Percentiles rank a stretch among this genome's conserved stretches.
These are phyloP conservation scores for Lactarius tabidus DNA, from an alignment of 768 basidiomycete genomes.

Conservation along the genomic window DNA sequence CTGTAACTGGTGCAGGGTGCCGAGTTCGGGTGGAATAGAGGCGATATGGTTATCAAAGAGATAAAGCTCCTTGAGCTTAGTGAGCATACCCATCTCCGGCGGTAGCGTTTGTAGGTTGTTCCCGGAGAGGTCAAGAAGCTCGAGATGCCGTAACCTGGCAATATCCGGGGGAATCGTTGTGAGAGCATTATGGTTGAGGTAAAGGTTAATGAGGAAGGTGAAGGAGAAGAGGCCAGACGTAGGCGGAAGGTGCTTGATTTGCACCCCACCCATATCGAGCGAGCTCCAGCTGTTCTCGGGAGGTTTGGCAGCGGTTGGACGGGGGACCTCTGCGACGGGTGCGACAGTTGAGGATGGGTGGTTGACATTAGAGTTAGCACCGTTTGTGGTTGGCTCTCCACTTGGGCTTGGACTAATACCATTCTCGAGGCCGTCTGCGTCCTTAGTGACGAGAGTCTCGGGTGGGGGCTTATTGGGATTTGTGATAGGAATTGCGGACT, in stretches of 20 bases:
- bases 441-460: constrained; percentile 34
- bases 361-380: constrained; percentile 38
- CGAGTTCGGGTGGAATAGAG: constrained; percentile 81
- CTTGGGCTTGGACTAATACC: constrained; percentile 25
- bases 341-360: constrained; percentile 77
- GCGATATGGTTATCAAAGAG: constrained; percentile 94
- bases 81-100: constrained; percentile 86
- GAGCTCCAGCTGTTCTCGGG: constrained; percentile 83
- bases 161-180: constrained; percentile 77
- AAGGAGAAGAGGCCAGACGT: constrained; percentile 76
- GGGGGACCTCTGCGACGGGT: constrained; percentile 63
- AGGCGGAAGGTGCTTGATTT: constrained; percentile 84
- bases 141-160: constrained; percentile 76
- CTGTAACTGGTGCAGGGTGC: constrained; percentile 86
- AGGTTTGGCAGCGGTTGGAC: constrained; percentile 58
- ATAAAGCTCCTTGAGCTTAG: constrained; percentile 84
- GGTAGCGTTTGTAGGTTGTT: constrained; percentile 79
- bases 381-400: constrained; percentile 36
- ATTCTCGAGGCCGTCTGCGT: constrained; percentile 26
- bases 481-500: constrained; percentile 86
- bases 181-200: constrained; percentile 93
- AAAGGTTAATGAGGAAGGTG: constrained; percentile 90
- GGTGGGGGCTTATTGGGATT: constrained; percentile 72
- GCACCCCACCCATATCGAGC: constrained; percentile 94
- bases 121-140: constrained; percentile 86